phyloP scores from a whole-genome alignment of 192 early-diverging fungal species.

The Backusella tuberculispora region DNA sequence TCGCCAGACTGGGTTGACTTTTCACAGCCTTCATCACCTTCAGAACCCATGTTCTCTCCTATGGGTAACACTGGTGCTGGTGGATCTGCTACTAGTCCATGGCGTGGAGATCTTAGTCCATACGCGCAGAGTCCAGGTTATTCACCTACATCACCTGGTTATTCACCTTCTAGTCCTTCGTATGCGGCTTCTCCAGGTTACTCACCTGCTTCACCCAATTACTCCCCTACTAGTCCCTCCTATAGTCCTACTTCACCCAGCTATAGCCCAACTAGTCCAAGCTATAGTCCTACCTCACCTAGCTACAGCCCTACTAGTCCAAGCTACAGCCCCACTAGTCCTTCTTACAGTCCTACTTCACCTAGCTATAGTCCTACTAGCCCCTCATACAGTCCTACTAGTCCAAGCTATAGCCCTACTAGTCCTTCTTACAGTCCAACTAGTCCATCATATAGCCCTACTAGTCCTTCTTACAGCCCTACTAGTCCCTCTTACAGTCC shows the following conservation, averaged over 20 bases:
- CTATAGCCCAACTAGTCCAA: constrained; percentile 79
- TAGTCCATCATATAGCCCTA: constrained; percentile 77
- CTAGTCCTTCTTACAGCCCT: constrained; percentile 76
- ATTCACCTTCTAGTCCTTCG: constrained; percentile 75
- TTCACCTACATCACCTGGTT: constrained; percentile 69
- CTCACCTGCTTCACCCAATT: constrained; percentile 61
- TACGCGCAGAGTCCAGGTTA: constrained; percentile 60
- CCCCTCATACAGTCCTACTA: constrained; percentile 78
- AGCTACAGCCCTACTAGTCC: constrained; percentile 69
- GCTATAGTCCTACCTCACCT: constrained; percentile 69
- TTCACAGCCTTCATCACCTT: constrained; percentile 68
- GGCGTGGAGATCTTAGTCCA: constrained; percentile 46
- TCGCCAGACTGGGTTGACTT: constrained; percentile 65
- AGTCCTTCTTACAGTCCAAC: constrained; percentile 72
- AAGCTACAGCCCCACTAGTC: constrained; percentile 68
- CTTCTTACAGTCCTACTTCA: constrained; percentile 66
- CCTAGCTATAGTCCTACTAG: constrained; percentile 66
- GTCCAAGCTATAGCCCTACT: constrained; percentile 78
- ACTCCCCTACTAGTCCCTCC: constrained; percentile 66
- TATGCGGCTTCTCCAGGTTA: constrained; percentile 75
- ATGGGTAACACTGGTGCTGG: constrained; percentile 76
- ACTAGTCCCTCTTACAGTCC: constrained; percentile 76
- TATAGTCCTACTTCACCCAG: constrained; percentile 72
- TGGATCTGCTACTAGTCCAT: constrained; percentile 60
- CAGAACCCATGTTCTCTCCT: constrained; percentile 85